Conservation (phyloP, 768 basidiomycete genomes). For the Agrocybe chaxingu region DNA sequence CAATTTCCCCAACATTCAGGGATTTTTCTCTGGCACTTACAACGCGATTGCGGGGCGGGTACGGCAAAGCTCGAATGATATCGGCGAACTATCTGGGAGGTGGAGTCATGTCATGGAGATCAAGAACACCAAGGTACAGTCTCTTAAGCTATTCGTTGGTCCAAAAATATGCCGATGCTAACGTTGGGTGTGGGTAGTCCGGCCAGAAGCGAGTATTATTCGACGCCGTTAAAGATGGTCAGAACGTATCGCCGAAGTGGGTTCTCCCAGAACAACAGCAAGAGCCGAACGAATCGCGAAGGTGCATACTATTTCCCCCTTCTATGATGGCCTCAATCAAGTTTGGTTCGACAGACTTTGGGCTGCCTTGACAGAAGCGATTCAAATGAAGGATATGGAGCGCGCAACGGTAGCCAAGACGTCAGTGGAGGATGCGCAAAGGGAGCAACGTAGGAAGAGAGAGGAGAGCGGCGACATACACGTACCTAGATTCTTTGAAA, state of each 20-base stretch:
- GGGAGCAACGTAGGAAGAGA: constrained; percentile 70
- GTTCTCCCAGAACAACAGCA: constrained; percentile 87
- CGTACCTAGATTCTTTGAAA: constrained; percentile 79
- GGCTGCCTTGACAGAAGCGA: constrained; percentile 81
- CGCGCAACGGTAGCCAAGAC: constrained; percentile 89
- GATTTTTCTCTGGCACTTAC: constrained; percentile 96
- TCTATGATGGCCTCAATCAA: neutral
- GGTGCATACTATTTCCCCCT: constrained; percentile 35
- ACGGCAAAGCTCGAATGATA: constrained; percentile 55
- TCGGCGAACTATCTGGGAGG: constrained; percentile 85
- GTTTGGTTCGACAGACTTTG: constrained; percentile 57
- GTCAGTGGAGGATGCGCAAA: constrained; percentile 87
- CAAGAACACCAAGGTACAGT: constrained; percentile 58
- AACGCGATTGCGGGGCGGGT: constrained; percentile 85
- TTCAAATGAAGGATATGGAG: constrained; percentile 88
- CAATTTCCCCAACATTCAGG: constrained; percentile 41
- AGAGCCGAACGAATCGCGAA: constrained; percentile 85
- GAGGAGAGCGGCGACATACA: constrained; percentile 73
- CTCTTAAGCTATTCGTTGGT: constrained; percentile 8
- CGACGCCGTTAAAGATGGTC: constrained; percentile 75
- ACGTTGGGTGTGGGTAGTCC: constrained; percentile 35
- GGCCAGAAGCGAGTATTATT: constrained; percentile 77
- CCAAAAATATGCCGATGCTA: neutral
- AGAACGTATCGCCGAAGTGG: constrained; percentile 73
- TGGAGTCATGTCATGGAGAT: constrained; percentile 93